Evolutionary conservation across 1,139 yeast species (phyloP), one percentile per base, ranked within the genome.

Genomic region (Arxiozyma telluris): DNA sequence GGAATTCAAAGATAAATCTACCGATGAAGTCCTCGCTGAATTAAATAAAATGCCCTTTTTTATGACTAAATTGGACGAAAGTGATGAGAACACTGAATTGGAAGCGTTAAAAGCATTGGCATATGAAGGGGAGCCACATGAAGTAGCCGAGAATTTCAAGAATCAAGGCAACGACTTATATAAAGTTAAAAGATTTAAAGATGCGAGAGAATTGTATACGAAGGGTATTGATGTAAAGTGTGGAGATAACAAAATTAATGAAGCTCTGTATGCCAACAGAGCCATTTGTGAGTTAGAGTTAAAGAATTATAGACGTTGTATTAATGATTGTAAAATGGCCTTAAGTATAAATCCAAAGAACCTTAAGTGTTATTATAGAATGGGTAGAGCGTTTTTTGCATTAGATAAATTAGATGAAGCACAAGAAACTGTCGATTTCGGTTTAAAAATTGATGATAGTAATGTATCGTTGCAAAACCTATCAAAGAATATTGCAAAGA

Each of bases 51-150:
- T 90, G 67, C 99, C 98, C 18, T 87, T 93, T 63, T 94, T 93
- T 75, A 94, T 93, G 98, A 90, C 93, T 9, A 79, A 87, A 63
- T 71, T 90, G 34, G 96, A 86, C 62, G 87, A 82, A 44, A 79
- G 82, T 7, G 94, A 91, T 41, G 86, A 82, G 49, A 89, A 88
- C 64, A 66, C 76, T 6, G 84, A 81, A 53, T 72, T 94, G 23
- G 98, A 93, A 66, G 98, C 98, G 0, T 76, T 93, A 58, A 84
- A 83, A 66, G 93, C 96, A 15, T 75, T 94, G 64, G 97, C 96
- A 0, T 91, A 88, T 66, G 98, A 93, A 51, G 98, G 98, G 41
- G 96, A 89, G 58, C 97, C 98, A 0, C 83, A 86, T 62, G 98
- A 93, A 64, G 75, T 91, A 49, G 98, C 98, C 1, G 78, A 81